Evolutionary conservation across 2,329 filamentous ascomycete species (phyloP).

Genomic region (Trematosphaeria pertusa): DNA sequence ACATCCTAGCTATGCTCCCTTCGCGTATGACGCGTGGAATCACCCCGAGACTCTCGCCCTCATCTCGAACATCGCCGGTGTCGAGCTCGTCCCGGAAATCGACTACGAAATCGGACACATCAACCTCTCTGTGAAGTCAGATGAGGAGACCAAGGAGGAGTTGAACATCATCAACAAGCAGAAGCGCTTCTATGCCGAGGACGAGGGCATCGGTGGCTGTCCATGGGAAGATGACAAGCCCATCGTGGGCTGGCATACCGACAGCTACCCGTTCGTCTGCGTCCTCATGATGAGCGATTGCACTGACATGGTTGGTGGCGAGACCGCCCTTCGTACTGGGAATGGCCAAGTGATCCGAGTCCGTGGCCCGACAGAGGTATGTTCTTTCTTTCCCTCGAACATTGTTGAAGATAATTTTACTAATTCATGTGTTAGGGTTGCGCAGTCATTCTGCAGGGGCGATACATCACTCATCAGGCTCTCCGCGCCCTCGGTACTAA

Average conservation of each 20-base stretch:
- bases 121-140: constrained; percentile 62
- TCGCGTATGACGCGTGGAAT: constrained; percentile 69
- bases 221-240: constrained; percentile 59
- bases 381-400: constrained; percentile 19
- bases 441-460: constrained; percentile 70
- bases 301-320: constrained; percentile 67
- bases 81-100: constrained; percentile 64
- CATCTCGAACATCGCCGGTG: constrained; percentile 63
- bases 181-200: constrained; percentile 44
- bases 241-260: constrained; percentile 68
- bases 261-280: constrained; percentile 73
- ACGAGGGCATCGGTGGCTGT: constrained; percentile 53
- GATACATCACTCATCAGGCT: constrained; percentile 71
- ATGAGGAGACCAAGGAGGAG: constrained; percentile 55
- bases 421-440: constrained; percentile 57
- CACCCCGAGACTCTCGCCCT: constrained; percentile 61
- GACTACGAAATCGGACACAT: constrained; percentile 67
- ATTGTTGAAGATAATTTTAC: constrained; percentile 1
- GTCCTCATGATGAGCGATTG: constrained; percentile 73
- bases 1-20: constrained; percentile 63
- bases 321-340: constrained; percentile 65
- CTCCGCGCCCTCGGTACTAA: constrained; percentile 63
- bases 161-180: constrained; percentile 49
- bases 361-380: constrained; percentile 66
- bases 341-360: constrained; percentile 64